A percentile compares a stretch with the other conserved stretches of the same genome.
Evolutionary conservation across 148 eudicot genomes (phyloP).

Genomic region (Chenopodium album): DNA sequence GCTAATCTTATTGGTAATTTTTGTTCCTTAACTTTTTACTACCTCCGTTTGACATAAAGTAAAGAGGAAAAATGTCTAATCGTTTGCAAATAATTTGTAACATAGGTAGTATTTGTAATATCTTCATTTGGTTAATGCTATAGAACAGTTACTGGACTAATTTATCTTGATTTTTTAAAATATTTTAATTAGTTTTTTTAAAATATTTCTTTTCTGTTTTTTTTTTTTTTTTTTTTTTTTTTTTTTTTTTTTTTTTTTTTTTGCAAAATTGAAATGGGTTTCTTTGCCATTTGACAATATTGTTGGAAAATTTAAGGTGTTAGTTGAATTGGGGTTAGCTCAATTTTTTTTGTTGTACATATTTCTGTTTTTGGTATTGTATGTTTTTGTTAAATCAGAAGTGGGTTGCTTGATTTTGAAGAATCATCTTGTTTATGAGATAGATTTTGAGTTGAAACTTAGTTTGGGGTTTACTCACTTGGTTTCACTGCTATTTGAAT

Average conservation of each 20-base stretch:
- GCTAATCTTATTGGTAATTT: conserved; percentile 76
- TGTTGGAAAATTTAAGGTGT: neutral
- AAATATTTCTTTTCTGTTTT: neutral
- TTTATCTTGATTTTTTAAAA: neutral
- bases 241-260: conserved; percentile 14
- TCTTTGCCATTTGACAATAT: neutral
- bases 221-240: neutral
- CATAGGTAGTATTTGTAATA: too few relatives aligned
- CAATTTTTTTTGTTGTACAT: neutral
- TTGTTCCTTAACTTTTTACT: neutral
- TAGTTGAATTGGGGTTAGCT: neutral
- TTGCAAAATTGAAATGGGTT: conserved; percentile 2
- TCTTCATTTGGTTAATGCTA: neutral
- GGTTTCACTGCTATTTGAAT: too few relatives aligned
- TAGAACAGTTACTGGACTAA: neutral
- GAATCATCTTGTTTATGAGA: too few relatives aligned
- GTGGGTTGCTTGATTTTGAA: too few relatives aligned
- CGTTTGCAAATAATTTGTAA: too few relatives aligned
- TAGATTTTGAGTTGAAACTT: too few relatives aligned
- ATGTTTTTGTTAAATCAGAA: neutral
- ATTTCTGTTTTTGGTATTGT: neutral
- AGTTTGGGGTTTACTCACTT: neutral
- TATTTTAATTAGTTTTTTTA: neutral
- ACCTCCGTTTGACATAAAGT: too few relatives aligned
- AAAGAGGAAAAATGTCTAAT: too few relatives aligned